Base-by-base conservation (phyloP, 2,329 filamentous ascomycete species). In the Fusarium napiforme region DNA sequence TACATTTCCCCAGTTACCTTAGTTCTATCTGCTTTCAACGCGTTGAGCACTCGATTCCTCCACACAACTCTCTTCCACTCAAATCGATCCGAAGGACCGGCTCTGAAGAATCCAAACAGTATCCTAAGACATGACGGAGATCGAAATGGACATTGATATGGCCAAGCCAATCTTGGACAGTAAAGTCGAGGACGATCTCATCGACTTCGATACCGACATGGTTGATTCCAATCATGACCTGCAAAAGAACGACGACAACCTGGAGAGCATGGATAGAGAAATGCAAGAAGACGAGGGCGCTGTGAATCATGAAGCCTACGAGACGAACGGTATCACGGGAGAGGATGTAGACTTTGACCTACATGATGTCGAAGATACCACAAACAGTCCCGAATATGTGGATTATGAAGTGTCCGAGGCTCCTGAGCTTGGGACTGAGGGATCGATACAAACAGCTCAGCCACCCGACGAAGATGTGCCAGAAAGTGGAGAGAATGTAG, bases 201-300 rank as follows among this genome's bases (percentile, higher is more conserved):
- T 84, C 56, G 79, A 82, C 63, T 84, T 82, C 45, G 82, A 83
- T 36, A 81, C 79, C 58, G 82, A 83, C 46, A 79, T 79, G 71
- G 65, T 71, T 21, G 75, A 78, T 42, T 65, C 67, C 11, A 73
- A 75, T 12, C 56, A 75, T 58, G 62, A 68, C 16, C 15, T 47
- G 9, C 40, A 66, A 57, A 62, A 72, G 49, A 58, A 60, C 10
- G 32, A 59, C 14, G 58, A 64, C 14, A 63, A 42, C 42, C 50
- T 53, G 37, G 53, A 63, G 47, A 46, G n/a, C 16, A 46, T 55
- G 21, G 77, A 71, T 7, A 72, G 71, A 64, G 74, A 77, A 32
- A 67, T 71, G 50, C 57, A 72, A 28, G 73, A 75, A 21, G 49
- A 52, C 26, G 75, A 72, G 28, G 64, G 80, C 46, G 53, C 70